Evolutionary conservation across 2,329 filamentous ascomycete species (phyloP), one percentile per base, ranked within the genome.

Genomic region (Talaromyces sp.): DNA sequence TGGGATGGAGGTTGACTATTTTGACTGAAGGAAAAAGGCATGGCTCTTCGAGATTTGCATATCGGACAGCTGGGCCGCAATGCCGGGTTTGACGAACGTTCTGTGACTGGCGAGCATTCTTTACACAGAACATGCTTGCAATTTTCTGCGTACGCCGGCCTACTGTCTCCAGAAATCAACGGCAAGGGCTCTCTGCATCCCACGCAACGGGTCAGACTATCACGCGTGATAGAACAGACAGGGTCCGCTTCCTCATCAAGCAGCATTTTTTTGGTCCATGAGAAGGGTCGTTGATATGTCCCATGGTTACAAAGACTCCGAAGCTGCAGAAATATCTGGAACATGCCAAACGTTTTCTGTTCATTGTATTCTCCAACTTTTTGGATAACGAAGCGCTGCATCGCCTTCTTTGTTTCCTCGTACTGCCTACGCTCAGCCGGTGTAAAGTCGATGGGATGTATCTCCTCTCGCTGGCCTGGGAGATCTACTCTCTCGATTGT

Each of bases 231-330:
- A 13, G 59, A 61, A 19, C 59, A 61, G 31, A 52, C n/a, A 37
- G 59, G 47, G 35, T 61, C 35, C n/a, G 22, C 47, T 33, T 61
- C 59, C 6, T 78, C 77, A n/a, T 82, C 75, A 9, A 73, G 58
- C 10, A 75, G 43, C 45, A 74, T 75, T 3, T 73, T 73, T 31
- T 72, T 74, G 49, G 71, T 71, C 81, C 81, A 83, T 1, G 79
- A 80, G 52, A 82, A 80, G 0, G 69, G 73, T 41, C 80, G 76
- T 66, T 83, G 82, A 67, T 75, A 81, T 0, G 83, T 84, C 0
- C 82, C 82, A 66, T 84, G 82, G 63, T 84, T 84, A 69, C 82
- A 84, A 1, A 84, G 66, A 6, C 83, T 79, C 0, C 82, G 77
- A 13, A 84, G 69, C 65, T 83, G 81, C 0, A 84, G 70, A 11